Base-by-base conservation (phyloP, 352 stramenopile species). In the Blastocystis hominis region DNA sequence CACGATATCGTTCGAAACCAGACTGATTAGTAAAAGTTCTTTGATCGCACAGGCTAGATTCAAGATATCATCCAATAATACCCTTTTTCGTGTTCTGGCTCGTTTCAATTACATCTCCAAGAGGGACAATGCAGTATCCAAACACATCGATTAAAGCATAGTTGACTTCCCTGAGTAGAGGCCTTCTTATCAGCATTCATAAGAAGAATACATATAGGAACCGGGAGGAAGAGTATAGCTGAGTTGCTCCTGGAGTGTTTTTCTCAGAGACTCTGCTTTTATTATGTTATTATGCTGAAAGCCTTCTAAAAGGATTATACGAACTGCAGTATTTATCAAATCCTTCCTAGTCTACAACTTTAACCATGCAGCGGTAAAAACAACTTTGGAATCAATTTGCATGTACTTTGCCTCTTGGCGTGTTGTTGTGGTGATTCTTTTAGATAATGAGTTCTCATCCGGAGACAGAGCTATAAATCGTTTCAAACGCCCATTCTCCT, bases 241-340 rank as follows among this genome's bases (percentile, higher is more conserved):
- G 47, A 84, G 36, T 13, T 80, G 42, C n/a, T 84, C 72, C 42
- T 84, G 47, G n/a, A 84, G 72, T 5, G n/a, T 54, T 34, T 84
- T 84, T n/a, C 50, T 84, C 17, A 84, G 68, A 15, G 72, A 4
- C 10, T 84, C 72, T 36, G 68, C 46, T 84, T 84, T 84, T 46
- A 84, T 68, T 6, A 84, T 53, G 17, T 77, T 77, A 61, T 53
- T 77, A 36, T 17, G 17, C 5, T 40, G 17, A 50, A 77, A 40
- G 54, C 66, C 50, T 3, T 77, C 40, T 20, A 77, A 6, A 5
- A 77, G 46, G 17, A 77, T 77, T 5, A 17, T 40, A 55, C 66
- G 44, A n/a, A 56, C n/a, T 30, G 54, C 50, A 13, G 46, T 24
- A 44, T 59, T 10, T 2, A 53, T 15, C 4, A 77, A 40, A 24